A percentile compares a stretch with the other conserved stretches of the same genome.
Conservation (phyloP, 1,284 basidiomycete genomes). For the Cryptococcus neoformans region DNA sequence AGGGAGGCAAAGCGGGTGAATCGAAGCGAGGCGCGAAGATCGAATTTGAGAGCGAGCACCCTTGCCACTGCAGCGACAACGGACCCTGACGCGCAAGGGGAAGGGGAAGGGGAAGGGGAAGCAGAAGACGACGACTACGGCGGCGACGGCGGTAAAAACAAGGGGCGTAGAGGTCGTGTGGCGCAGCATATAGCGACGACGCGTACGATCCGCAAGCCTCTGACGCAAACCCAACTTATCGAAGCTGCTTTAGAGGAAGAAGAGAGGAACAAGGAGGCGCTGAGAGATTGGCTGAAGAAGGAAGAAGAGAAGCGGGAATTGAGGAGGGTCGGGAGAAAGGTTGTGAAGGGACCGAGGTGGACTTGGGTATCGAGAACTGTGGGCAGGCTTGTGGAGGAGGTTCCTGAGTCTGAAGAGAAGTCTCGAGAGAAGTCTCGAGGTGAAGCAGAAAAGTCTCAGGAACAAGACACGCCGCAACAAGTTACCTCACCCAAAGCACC, state of each 20-base stretch:
- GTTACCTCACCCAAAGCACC: neutral
- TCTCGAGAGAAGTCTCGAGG: neutral
- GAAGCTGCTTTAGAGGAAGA: constrained; percentile 54
- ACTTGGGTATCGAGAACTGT: constrained; percentile 51
- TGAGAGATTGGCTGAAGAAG: constrained; percentile 51
- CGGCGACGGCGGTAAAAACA: neutral
- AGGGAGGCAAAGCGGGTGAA: constrained; percentile 36
- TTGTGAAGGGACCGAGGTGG: constrained; percentile 52
- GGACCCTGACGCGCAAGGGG: neutral
- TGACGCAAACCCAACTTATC: constrained; percentile 54
- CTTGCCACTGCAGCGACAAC: constrained; percentile 36
- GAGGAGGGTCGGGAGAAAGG: constrained; percentile 47
- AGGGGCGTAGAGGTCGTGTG: constrained; percentile 24
- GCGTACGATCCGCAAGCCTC: constrained; percentile 25
- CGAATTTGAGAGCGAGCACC: constrained; percentile 41
- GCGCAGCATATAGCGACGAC: constrained; percentile 40
- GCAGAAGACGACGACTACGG: constrained; percentile 6
- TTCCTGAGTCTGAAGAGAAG: constrained; percentile 3
- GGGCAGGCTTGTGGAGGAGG: constrained; percentile 36
- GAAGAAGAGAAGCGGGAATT: constrained; percentile 53
- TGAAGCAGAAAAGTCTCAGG: neutral
- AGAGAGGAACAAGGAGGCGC: constrained; percentile 53
- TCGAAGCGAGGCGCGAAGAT: constrained; percentile 35
- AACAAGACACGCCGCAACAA: neutral
- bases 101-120: constrained; percentile 27